These are phyloP conservation scores for Saxophila tyrrhenica DNA, from an alignment of 495 filamentous ascomycete species.

Conservation along the genomic window DNA sequence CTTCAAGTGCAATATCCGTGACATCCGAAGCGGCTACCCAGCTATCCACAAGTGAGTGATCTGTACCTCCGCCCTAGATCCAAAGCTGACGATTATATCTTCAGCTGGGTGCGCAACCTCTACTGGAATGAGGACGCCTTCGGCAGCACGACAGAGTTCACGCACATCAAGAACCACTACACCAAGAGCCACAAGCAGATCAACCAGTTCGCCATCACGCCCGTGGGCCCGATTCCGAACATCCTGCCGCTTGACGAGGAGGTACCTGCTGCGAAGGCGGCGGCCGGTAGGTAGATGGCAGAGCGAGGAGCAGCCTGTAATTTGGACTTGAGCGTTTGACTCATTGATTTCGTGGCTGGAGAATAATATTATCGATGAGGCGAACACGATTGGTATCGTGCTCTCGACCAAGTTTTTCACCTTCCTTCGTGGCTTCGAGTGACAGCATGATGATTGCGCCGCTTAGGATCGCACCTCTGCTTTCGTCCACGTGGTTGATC, in stretches of 20 bases:
- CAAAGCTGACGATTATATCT: not conserved
- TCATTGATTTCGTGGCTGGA: conserved; percentile 16
- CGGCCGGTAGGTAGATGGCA: conserved; percentile 7
- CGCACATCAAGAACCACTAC: conserved; percentile 64
- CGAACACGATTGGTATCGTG: conserved; percentile 63
- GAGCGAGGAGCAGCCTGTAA: not conserved
- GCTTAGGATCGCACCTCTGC: conserved; percentile 70
- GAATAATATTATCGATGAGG: conserved; percentile 86
- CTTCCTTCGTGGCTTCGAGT: conserved; percentile 52
- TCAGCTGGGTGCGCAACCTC: conserved; percentile 47
- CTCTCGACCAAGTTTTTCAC: conserved; percentile 60
- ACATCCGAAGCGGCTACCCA: conserved; percentile 69
- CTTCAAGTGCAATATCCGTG: conserved; percentile 83
- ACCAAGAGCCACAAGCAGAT: conserved; percentile 62
- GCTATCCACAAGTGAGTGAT: conserved; percentile 40
- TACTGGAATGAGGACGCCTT: conserved; percentile 61
- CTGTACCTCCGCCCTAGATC: not conserved
- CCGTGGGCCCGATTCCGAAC: conserved; percentile 52
- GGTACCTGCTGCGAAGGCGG: conserved; percentile 42
- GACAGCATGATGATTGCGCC: conserved; percentile 84
- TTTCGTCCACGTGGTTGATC: conserved; percentile 47
- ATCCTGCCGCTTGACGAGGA: conserved; percentile 51
- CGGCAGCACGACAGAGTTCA: conserved; percentile 52
- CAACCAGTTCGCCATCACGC: conserved; percentile 50
- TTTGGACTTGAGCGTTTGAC: not conserved